Percentiles rank a stretch among this genome's conserved stretches.
These are phyloP conservation scores for Mycena indigotica DNA, from an alignment of 768 basidiomycete genomes.

Conservation along the genomic window DNA sequence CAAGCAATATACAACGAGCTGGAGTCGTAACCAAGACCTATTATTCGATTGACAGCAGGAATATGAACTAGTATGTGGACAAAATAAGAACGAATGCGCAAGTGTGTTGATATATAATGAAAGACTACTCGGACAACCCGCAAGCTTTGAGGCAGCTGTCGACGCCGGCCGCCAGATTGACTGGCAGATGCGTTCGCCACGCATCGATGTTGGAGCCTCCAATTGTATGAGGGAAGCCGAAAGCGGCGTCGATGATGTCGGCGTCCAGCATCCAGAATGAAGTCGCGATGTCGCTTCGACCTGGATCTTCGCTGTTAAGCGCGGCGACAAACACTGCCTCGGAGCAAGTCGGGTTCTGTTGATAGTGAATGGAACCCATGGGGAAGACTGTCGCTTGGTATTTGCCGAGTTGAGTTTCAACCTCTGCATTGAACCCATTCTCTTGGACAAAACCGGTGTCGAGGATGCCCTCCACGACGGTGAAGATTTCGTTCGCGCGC, in stretches of 20 bases:
- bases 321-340: slow-evolving; percentile 7
- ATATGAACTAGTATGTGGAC: too few species aligned
- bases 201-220: slow-evolving; percentile 13
- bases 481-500: slow-evolving; percentile 36
- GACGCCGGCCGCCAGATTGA: slow-evolving; percentile 15
- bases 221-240: slow-evolving; percentile 17
- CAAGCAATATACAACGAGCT: too few species aligned
- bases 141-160: slow-evolving; percentile 14
- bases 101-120: neutral
- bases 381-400: neutral
- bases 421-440: slow-evolving; percentile 10
- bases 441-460: slow-evolving; percentile 1
- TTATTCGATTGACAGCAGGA: too few species aligned
- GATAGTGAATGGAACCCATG: slow-evolving; percentile 12
- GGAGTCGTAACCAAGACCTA: too few species aligned
- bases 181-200: slow-evolving; percentile 14
- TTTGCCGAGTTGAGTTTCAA: slow-evolving; percentile 14
- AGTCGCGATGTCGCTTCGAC: slow-evolving; percentile 11
- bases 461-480: slow-evolving; percentile 31
- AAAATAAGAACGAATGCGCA: neutral
- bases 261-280: neutral
- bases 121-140: slow-evolving; percentile 1
- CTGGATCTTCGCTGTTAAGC: slow-evolving; percentile 14
- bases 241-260: slow-evolving; percentile 13
- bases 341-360: slow-evolving; percentile 19